These are phyloP conservation scores for Myxozyma lipomycoides DNA, from an alignment of 805 yeast genomes.

Conservation along the genomic window DNA sequence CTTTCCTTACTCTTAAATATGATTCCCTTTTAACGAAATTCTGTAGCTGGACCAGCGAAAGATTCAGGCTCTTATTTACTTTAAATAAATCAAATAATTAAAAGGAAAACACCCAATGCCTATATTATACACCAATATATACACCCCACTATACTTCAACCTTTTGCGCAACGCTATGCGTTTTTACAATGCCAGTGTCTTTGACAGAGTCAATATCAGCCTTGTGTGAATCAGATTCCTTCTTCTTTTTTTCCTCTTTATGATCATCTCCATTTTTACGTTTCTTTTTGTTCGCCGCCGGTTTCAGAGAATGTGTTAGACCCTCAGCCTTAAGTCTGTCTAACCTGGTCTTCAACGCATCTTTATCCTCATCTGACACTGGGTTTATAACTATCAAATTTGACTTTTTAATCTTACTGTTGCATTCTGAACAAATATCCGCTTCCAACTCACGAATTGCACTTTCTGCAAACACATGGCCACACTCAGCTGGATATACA, in stretches of 20 bases:
- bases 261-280: constrained; percentile 5
- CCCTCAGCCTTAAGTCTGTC: constrained; percentile 12
- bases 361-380: constrained; percentile 7
- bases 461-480: constrained; percentile 33
- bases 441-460: constrained; percentile 25
- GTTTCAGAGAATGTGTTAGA: constrained; percentile 21
- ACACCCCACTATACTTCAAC: too few relatives aligned
- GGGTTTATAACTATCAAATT: constrained; percentile 44
- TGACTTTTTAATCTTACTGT: constrained; percentile 19
- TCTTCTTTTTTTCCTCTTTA: constrained; percentile 1
- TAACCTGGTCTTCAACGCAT: constrained; percentile 12
- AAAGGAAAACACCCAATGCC: too few relatives aligned
- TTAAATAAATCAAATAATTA: too few relatives aligned
- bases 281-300: constrained; percentile 14
- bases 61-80: too few relatives aligned
- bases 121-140: too few relatives aligned
- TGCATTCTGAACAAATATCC: constrained; percentile 40
- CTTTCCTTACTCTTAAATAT: too few relatives aligned
- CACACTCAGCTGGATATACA: constrained; percentile 44
- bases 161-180: too few relatives aligned
- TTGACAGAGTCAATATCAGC: neutral
- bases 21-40: too few relatives aligned
- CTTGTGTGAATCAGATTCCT: neutral
- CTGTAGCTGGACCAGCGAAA: too few relatives aligned
- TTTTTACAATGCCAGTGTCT: too few relatives aligned